A percentile compares a stretch with the other conserved stretches of the same genome.
Evolutionary conservation across 2,329 filamentous ascomycete species (phyloP).

Genomic region (Metarhizium sp.): DNA sequence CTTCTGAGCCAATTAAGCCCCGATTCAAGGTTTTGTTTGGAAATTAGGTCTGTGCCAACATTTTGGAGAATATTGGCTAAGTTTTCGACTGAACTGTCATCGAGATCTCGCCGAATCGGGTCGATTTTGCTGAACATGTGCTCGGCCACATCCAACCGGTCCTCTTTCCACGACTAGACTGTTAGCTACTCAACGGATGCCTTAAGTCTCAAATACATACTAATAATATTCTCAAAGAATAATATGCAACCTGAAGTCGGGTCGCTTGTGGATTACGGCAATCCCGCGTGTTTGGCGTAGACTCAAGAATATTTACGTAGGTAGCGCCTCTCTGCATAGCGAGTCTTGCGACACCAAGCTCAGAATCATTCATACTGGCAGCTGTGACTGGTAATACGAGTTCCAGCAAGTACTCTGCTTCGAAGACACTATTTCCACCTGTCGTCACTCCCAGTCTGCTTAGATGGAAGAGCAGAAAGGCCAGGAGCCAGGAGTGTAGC

Average conservation of each 20-base stretch:
- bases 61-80: slow-evolving; percentile 61
- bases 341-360: slow-evolving; percentile 48
- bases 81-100: slow-evolving; percentile 45
- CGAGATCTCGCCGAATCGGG: slow-evolving; percentile 27
- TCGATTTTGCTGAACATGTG: slow-evolving; percentile 60
- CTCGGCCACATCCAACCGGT: slow-evolving; percentile 65
- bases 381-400: slow-evolving; percentile 59
- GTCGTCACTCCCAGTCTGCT: slow-evolving; percentile 29
- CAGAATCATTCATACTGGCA: slow-evolving; percentile 35
- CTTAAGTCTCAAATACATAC: slow-evolving; percentile 32
- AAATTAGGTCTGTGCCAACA: slow-evolving; percentile 55
- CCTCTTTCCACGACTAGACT: slow-evolving; percentile 62
- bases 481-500: slow-evolving; percentile 38
- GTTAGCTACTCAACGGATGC: slow-evolving; percentile 9
- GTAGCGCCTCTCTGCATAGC: slow-evolving; percentile 54
- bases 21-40: slow-evolving; percentile 39
- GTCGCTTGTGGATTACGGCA: not conserved
- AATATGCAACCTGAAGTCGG: slow-evolving; percentile 49
- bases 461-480: slow-evolving; percentile 59
- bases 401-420: slow-evolving; percentile 50
- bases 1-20: slow-evolving; percentile 68
- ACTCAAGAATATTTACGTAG: not conserved
- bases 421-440: slow-evolving; percentile 18
- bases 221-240: slow-evolving; percentile 55
- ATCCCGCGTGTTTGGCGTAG: slow-evolving; percentile 2